phyloP scores from a whole-genome alignment of 495 filamentous ascomycete species.

The Jackrogersella minutella region DNA sequence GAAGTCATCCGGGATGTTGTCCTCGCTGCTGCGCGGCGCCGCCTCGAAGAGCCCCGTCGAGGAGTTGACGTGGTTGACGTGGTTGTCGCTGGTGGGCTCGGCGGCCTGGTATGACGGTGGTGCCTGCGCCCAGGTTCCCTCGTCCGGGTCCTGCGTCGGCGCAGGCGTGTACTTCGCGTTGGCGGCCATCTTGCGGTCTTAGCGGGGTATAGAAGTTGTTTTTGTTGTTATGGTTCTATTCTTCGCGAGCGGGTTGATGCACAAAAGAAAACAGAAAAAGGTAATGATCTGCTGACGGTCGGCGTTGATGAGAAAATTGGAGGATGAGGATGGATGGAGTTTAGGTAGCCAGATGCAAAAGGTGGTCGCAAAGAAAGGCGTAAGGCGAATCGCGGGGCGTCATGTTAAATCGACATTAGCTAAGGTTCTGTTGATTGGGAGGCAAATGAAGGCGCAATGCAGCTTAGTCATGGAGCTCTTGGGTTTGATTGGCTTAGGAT shows the following conservation, averaged over 20 bases:
- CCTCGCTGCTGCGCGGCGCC: slow-evolving; percentile 76
- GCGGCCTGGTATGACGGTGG: slow-evolving; percentile 80
- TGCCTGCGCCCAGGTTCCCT: slow-evolving; percentile 73
- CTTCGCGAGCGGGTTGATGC: neutral
- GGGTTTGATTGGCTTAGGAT: too few relatives aligned
- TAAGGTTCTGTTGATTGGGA: too few relatives aligned
- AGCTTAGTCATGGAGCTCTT: too few relatives aligned
- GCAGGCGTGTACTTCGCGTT: slow-evolving; percentile 75
- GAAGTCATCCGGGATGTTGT: slow-evolving; percentile 97
- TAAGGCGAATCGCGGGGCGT: slow-evolving; percentile 37
- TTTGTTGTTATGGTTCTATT: too few relatives aligned
- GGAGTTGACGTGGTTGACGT: slow-evolving; percentile 33
- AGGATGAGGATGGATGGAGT: slow-evolving; percentile 10
- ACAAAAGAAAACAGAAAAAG: slow-evolving; percentile 11
- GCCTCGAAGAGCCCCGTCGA: slow-evolving; percentile 49
- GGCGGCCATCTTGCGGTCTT: too few relatives aligned
- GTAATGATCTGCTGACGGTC: slow-evolving; percentile 32
- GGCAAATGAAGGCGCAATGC: too few relatives aligned
- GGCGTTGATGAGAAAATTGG: slow-evolving; percentile 26
- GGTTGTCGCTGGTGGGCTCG: slow-evolving; percentile 46
- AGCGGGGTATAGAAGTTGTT: neutral
- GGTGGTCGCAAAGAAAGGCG: neutral
- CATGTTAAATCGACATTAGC: slow-evolving; percentile 1
- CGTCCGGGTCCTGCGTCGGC: slow-evolving; percentile 77
- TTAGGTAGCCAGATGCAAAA: neutral